Evolutionary conservation across 2,329 filamentous ascomycete genomes (phyloP), one percentile per base, ranked within the genome.

Genomic region (Ceratocystis eucalypticola): DNA sequence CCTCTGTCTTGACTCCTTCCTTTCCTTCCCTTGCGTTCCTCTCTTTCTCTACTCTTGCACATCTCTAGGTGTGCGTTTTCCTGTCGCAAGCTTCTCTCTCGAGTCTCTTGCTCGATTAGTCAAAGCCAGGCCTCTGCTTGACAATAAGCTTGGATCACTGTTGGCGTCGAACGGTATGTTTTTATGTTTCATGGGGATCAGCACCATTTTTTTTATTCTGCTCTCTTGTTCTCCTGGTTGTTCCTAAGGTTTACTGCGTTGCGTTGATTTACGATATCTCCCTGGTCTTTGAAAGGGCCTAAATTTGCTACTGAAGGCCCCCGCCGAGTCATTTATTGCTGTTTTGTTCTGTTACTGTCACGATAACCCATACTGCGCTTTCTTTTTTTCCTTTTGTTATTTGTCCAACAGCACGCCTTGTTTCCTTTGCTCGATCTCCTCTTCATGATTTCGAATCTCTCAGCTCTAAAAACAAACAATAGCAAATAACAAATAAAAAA

Each of bases 291-390:
- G 8, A 57, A 57, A 22, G 53, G 53, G 25, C 17, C 53, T 12
- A 28, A 57, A 33, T 57, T 57, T 57, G 53, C 4, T 57, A 28
- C 53, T 30, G 53, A 33, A 57, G 22, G 12, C 53, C 48, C 53
- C 28, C 10, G 37, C 37, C 53, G 20, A 50, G 48, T 20, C 48
- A 50, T 50, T 20, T 22, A 22, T 50, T 50, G 48, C 30, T 33
- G 30, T 48, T 48, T 50, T 50, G 17, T 12, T 50, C 48, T 50
- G 48, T 50, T 50, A 17, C 53, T n/a, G 22, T 33, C 28, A 28
- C 53, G 53, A 57, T 28, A 33, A 17, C 53, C 61, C 61, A 63
- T 63, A 22, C 30, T 57, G 7, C 37, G 33, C 17, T 63, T 57
- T 28, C 4, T 62, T 48, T 30, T 46, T 45, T 10, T 62, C 25